Percentiles rank a stretch among this genome's conserved stretches.
Conservation (phyloP, 2,329 filamentous ascomycete species). For the Epichloe gansuensis region DNA sequence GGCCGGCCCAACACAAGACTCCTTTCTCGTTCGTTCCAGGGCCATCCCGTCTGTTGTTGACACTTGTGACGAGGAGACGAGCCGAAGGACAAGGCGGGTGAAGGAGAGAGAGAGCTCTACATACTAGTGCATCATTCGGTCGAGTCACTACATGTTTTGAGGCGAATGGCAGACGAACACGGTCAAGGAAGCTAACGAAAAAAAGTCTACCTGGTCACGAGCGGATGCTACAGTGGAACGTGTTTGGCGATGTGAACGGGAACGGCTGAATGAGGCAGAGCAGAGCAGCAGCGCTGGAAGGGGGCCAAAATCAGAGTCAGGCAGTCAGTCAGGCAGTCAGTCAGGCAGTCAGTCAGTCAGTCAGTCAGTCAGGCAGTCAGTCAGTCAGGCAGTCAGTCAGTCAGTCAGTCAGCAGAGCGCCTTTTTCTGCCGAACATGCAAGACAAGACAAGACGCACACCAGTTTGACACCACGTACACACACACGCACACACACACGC, state of each 20-base stretch:
- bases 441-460: constrained; percentile 8
- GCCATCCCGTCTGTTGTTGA: neutral
- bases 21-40: neutral
- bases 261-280: no score
- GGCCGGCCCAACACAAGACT: neutral
- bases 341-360: no score
- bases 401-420: neutral
- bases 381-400: no score
- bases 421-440: neutral
- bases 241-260: no score
- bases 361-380: neutral
- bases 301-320: neutral
- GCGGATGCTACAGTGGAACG: neutral
- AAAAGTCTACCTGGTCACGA: neutral
- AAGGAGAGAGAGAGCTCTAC: no score
- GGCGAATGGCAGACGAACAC: neutral
- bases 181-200: neutral
- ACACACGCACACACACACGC: constrained; percentile 11
- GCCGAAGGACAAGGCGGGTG: neutral
- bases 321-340: no score
- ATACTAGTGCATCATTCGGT: neutral
- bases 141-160: neutral
- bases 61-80: neutral
- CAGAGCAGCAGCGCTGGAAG: neutral
- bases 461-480: constrained; percentile 8